Evolutionary conservation across 176 grass and related monocot species (phyloP).

Genomic region (Thalia dealbata): DNA sequence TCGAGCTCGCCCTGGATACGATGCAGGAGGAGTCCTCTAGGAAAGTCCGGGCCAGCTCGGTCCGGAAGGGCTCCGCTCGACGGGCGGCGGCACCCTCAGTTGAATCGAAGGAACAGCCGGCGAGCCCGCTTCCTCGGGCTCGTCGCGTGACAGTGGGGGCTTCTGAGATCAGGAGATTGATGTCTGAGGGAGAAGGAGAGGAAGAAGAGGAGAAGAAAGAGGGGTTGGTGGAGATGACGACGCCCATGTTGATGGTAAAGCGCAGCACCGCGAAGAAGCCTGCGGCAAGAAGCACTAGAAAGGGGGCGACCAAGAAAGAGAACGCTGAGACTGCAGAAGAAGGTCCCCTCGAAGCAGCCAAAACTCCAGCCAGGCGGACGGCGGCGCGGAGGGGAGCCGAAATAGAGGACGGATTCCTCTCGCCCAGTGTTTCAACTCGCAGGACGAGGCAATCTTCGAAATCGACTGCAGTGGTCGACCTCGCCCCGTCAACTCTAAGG

Average conservation of each 20-base stretch:
- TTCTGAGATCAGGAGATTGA: conserved; percentile 35
- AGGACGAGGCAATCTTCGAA: conserved; percentile 20
- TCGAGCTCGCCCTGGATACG: conserved; percentile 34
- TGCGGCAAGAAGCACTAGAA: neutral
- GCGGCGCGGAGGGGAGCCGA: conserved; percentile 10
- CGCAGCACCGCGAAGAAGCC: neutral
- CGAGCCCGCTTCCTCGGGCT: conserved; percentile 8
- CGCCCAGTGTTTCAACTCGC: conserved; percentile 5
- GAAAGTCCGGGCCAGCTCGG: conserved; percentile 25
- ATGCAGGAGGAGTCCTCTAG: conserved; percentile 30
- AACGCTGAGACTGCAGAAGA: neutral
- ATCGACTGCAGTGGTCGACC: neutral
- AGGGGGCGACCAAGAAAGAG: conserved; percentile 1
- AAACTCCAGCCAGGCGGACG: conserved; percentile 5
- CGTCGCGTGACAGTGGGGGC: conserved; percentile 24
- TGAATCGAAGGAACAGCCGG: conserved; percentile 12
- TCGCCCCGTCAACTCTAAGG: conserved; percentile 9
- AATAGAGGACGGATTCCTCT: neutral
- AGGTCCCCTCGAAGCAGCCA: neutral
- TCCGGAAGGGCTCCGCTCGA: conserved; percentile 10
- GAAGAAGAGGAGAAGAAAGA: neutral
- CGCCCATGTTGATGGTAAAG: neutral
- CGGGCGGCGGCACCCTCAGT: conserved; percentile 11
- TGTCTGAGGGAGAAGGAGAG: conserved; percentile 29
- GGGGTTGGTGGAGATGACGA: conserved; percentile 22